Conservation (phyloP, 2,329 filamentous ascomycete genomes). For the Macrophomina pseudophaseolina region DNA sequence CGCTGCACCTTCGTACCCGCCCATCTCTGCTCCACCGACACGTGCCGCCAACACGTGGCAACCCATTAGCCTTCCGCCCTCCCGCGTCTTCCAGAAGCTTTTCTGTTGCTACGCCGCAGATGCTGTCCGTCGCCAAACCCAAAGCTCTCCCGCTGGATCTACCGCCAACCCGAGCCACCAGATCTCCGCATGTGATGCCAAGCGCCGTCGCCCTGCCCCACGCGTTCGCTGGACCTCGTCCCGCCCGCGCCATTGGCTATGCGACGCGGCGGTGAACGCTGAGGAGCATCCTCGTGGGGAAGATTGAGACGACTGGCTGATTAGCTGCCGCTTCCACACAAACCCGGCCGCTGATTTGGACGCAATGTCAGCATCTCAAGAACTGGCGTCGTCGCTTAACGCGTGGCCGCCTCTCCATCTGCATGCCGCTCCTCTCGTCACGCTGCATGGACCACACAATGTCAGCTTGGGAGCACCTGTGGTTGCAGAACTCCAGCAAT, state of each 20-base stretch:
- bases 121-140: background rate
- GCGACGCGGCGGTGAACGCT: background rate
- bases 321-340: slow-evolving; percentile 7
- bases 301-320: background rate
- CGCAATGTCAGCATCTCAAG: background rate
- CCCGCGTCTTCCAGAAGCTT: slow-evolving; percentile 24
- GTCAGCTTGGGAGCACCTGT: background rate
- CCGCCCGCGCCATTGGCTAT: background rate
- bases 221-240: background rate
- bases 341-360: background rate
- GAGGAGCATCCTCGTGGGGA: background rate
- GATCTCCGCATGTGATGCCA: slow-evolving; percentile 18
- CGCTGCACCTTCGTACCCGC: slow-evolving; percentile 16
- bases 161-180: background rate
- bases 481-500: background rate
- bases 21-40: slow-evolving; percentile 17
- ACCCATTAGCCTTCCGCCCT: slow-evolving; percentile 19
- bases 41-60: slow-evolving; percentile 16
- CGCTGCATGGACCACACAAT: background rate
- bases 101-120: background rate
- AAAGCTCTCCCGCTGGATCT: slow-evolving; percentile 10
- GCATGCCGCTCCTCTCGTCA: background rate
- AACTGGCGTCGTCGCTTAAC: background rate
- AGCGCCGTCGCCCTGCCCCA: background rate
- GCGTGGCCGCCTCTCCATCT: background rate